Percentiles rank a stretch among this genome's conserved stretches.
Evolutionary conservation across 495 filamentous ascomycete species (phyloP).

Genomic region (Hypomontagnella monticulosa): DNA sequence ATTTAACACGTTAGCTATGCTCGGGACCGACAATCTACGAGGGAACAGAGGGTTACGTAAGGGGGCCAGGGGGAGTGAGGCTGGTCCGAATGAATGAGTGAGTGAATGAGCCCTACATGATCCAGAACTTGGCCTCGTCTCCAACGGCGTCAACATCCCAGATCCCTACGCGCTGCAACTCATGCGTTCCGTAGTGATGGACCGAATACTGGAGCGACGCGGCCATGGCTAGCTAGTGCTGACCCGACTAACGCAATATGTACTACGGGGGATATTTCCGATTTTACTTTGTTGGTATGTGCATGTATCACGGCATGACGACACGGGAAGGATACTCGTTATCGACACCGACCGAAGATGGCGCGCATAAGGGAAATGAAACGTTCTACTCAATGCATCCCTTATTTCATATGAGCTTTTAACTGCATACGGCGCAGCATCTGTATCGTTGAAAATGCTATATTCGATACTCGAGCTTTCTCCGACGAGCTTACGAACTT

Average conservation of each 20-base stretch:
- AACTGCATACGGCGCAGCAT: background rate
- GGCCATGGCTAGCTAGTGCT: conserved; percentile 32
- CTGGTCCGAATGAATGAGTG: background rate
- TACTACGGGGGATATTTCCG: too few species aligned
- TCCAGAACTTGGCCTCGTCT: conserved; percentile 42
- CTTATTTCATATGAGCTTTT: background rate
- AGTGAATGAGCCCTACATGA: conserved; percentile 41
- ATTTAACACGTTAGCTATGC: conserved; percentile 6
- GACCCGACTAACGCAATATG: too few species aligned
- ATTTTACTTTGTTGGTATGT: too few species aligned
- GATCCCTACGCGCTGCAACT: conserved; percentile 45
- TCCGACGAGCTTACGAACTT: background rate
- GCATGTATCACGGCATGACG: too few species aligned
- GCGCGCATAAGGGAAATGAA: background rate
- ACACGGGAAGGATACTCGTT: too few species aligned
- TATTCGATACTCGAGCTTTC: background rate
- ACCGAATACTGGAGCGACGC: conserved; percentile 36
- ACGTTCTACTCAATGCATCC: background rate
- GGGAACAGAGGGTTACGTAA: background rate
- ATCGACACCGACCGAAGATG: too few species aligned
- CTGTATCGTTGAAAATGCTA: background rate
- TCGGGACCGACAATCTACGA: background rate
- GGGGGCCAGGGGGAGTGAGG: background rate
- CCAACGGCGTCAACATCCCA: conserved; percentile 43
- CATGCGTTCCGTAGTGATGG: conserved; percentile 41